Evolutionary conservation across 179 eudicot genomes (phyloP).

Genomic region (Silene coronaria): DNA sequence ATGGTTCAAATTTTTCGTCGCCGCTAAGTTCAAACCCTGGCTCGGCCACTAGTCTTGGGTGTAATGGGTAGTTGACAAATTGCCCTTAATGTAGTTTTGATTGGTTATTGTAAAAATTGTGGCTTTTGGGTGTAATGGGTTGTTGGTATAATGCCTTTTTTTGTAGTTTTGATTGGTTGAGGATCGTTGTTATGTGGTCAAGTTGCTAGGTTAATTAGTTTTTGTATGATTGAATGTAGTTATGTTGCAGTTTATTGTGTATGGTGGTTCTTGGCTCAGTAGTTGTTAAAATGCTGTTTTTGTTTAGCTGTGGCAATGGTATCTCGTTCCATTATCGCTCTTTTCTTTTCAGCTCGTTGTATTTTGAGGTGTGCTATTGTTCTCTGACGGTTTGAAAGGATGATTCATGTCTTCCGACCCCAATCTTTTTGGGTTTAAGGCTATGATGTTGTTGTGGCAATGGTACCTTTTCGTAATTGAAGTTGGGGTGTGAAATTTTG

Average conservation of each 20-base stretch:
- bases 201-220: neutral
- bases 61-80: neutral
- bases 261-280: neutral
- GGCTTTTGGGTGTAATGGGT: neutral
- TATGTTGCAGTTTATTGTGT: neutral
- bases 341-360: too few species aligned
- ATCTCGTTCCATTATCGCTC: too few species aligned
- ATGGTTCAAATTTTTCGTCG: too few species aligned
- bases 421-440: too few species aligned
- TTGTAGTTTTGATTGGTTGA: neutral
- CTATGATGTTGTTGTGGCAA: too few species aligned
- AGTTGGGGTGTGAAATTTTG: neutral
- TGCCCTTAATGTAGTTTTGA: neutral
- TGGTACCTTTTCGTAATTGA: conserved; percentile 5
- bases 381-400: too few species aligned
- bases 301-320: neutral
- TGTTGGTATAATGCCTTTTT: neutral
- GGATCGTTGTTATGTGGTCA: neutral
- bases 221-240: neutral
- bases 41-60: neutral
- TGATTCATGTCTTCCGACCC: too few species aligned
- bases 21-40: too few species aligned
- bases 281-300: neutral
- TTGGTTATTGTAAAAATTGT: neutral
- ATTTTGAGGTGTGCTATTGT: too few species aligned